Conservation (phyloP, 2,329 filamentous ascomycete genomes). For the Ceratocystis cubensis region DNA sequence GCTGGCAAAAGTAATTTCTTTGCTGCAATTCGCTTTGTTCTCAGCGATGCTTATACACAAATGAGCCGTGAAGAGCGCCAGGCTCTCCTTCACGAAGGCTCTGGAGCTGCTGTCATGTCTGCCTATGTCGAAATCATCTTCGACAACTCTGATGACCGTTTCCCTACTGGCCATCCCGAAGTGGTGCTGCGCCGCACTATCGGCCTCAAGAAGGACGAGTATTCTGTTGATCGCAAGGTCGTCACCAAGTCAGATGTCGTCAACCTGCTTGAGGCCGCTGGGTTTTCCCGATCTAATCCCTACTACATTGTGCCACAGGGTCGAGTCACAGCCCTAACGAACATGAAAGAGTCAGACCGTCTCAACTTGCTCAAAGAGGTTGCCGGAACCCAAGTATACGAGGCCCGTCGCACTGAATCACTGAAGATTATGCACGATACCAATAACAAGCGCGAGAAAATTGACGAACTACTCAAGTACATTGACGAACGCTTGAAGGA, state of each 20-base stretch:
- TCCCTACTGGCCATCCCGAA: slow-evolving; percentile 84
- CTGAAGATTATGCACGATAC: slow-evolving; percentile 96
- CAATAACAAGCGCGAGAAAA: slow-evolving; percentile 85
- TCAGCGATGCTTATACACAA: slow-evolving; percentile 93
- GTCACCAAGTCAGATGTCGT: slow-evolving; percentile 89
- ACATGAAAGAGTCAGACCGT: slow-evolving; percentile 94
- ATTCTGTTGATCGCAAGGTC: slow-evolving; percentile 92
- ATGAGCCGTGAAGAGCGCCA: slow-evolving; percentile 94
- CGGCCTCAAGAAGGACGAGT: slow-evolving; percentile 96
- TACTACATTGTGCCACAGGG: slow-evolving; percentile 99
- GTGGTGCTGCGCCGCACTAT: slow-evolving; percentile 87
- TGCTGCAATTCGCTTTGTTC: slow-evolving; percentile 93
- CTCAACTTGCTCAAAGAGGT: slow-evolving; percentile 89
- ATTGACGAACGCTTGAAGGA: slow-evolving; percentile 83
- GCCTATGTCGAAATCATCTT: slow-evolving; percentile 99
- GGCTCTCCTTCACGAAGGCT: slow-evolving; percentile 92
- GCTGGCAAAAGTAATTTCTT: slow-evolving; percentile 99
- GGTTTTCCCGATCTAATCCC: slow-evolving; percentile 92
- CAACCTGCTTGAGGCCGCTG: slow-evolving; percentile 88
- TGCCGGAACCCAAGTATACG: slow-evolving; percentile 95
- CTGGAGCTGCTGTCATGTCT: slow-evolving; percentile 94
- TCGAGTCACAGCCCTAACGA: slow-evolving; percentile 87
- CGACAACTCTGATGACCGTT: slow-evolving; percentile 92
- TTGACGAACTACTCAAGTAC: slow-evolving; percentile 80
- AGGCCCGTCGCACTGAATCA: slow-evolving; percentile 79